Evolutionary conservation across 2,329 filamentous ascomycete genomes (phyloP), one percentile per base, ranked within the genome.

Genomic region (Tolypocladium tundrense): DNA sequence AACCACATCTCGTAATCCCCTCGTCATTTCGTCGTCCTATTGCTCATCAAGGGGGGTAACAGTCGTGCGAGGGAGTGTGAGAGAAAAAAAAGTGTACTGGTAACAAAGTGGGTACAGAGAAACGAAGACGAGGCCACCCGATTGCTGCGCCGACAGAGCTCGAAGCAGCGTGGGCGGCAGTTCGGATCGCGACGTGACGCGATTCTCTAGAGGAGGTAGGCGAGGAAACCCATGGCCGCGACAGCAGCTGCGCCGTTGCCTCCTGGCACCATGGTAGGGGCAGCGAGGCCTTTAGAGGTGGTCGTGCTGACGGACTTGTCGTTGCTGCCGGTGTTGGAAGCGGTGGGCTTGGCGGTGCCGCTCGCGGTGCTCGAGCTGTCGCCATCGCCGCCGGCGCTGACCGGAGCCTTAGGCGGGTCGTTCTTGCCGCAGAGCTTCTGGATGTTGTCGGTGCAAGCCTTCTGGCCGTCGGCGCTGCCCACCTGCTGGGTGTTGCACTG

Each of bases 181-280:
- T 50, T 27, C 16, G 33, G 40, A 45, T 35, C 2, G 31, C 40
- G 35, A 21, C 48, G 39, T 21, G 41, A 43, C 43, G 39, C 41
- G n/a, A 27, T 56, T 55, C 27, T 56, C 60, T 76, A 82, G 66
- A 83, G 67, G 62, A 82, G 68, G 64, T 78, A 79, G 62, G 80
- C 81, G 60, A 83, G 69, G 51, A 83, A 67, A 57, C 79, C 81
- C 51, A 80, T 68, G 59, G 79, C 81, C 45, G 77, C 74, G 40
- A 74, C 77, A 8, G 77, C 78, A 27, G 68, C 71, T 48, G 73
- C 75, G 53, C 77, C 77, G 59, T 77, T 77, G 64, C 76, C 70
- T 16, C 60, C 67, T 37, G 72, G 70, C 48, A 75, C 79, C 60
- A 78, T 71, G 54, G 75, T 74, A 64, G 73, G 68, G 54, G 69